Conservation (phyloP, 768 basidiomycete species). For the Phanerodontia chrysosporium region DNA sequence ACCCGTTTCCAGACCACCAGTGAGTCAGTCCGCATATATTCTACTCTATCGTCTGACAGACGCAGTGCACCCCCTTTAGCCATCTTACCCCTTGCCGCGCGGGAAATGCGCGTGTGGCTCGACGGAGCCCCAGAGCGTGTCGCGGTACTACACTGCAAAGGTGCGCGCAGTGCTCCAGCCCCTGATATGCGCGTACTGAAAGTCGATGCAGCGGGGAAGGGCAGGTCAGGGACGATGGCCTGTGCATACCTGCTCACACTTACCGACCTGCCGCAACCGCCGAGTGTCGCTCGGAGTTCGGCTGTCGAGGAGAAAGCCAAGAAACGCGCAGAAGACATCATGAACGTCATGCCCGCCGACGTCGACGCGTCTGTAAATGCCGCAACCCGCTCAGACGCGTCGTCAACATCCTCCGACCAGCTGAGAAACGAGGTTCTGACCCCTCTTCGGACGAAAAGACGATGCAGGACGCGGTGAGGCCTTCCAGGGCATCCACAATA, state of each 20-base stretch:
- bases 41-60: neutral
- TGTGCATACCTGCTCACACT: conserved; percentile 76
- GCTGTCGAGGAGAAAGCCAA: conserved; percentile 45
- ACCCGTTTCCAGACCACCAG: conserved; percentile 91
- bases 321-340: conserved; percentile 43
- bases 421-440: conserved; percentile 16
- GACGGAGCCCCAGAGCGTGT: conserved; percentile 60
- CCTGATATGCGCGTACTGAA: neutral
- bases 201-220: conserved; percentile 60
- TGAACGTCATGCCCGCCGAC: conserved; percentile 45
- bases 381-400: neutral
- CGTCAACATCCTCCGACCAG: conserved; percentile 5
- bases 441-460: neutral
- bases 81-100: conserved; percentile 64
- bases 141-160: conserved; percentile 86
- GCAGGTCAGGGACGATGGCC: conserved; percentile 81
- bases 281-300: conserved; percentile 43
- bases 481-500: neutral
- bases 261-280: conserved; percentile 42
- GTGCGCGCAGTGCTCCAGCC: conserved; percentile 28
- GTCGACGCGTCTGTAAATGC: conserved; percentile 19
- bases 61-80: conserved; percentile 71
- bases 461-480: neutral
- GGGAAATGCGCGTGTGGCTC: conserved; percentile 75
- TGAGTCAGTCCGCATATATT: conserved; percentile 33